Conservation (phyloP, 441 rosid species). For the Brassica hybrid region DNA sequence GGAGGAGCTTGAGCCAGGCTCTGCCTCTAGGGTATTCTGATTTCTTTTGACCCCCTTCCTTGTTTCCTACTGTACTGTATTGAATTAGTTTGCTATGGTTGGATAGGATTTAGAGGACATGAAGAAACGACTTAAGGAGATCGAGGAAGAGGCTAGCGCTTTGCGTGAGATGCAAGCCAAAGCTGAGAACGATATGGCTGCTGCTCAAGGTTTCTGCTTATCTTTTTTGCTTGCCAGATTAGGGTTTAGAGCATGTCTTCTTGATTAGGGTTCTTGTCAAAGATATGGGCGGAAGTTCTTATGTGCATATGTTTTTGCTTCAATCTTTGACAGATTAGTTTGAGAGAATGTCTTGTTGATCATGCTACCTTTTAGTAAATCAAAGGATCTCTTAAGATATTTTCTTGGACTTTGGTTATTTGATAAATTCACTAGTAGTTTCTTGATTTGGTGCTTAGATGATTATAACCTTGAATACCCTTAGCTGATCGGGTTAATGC, state of each 20-base stretch:
- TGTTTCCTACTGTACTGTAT: not conserved
- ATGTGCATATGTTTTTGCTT: too few species aligned
- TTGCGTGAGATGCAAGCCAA: slow-evolving; percentile 87
- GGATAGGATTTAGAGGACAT: slow-evolving; percentile 72
- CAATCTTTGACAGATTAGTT: slow-evolving; percentile 2
- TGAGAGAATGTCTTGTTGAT: not conserved
- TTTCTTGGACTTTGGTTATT: not conserved
- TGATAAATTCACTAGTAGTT: not conserved
- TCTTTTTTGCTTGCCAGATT: slow-evolving; percentile 11
- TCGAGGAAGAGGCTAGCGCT: slow-evolving; percentile 81
- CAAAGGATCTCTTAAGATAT: not conserved
- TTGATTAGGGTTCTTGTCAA: too few species aligned
- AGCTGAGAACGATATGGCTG: slow-evolving; percentile 86
- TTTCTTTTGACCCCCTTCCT: slow-evolving; percentile 6
- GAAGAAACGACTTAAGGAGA: slow-evolving; percentile 80
- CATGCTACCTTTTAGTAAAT: not conserved
- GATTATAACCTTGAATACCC: slow-evolving; percentile 9
- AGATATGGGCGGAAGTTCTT: too few species aligned
- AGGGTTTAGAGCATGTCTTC: not conserved
- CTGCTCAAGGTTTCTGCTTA: slow-evolving; percentile 61
- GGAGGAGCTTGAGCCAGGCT: slow-evolving; percentile 51
- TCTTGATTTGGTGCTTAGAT: slow-evolving; percentile 4
- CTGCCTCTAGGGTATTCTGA: slow-evolving; percentile 57
- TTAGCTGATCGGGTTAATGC: too few species aligned
- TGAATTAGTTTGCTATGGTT: slow-evolving; percentile 10